These are phyloP conservation scores for Xanthoconium separans DNA, from an alignment of 1,284 basidiomycete species.

Conservation along the genomic window DNA sequence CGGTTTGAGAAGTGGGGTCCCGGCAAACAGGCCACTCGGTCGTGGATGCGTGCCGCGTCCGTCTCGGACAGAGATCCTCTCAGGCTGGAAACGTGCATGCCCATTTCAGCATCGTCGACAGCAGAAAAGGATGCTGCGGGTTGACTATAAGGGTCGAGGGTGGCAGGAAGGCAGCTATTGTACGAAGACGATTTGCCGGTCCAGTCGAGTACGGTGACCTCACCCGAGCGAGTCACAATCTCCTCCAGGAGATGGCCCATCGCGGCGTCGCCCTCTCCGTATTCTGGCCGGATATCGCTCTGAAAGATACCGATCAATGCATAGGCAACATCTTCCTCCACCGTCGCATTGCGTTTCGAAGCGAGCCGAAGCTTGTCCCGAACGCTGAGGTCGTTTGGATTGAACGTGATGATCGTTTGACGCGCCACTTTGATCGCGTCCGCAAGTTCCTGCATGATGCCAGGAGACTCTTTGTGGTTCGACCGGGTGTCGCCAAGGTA, in stretches of 20 bases:
- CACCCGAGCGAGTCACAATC: background rate
- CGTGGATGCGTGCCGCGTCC: background rate
- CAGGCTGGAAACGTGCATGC: fast-evolving
- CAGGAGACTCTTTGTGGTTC: background rate
- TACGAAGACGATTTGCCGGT: background rate
- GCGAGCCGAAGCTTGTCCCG: background rate
- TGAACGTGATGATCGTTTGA: background rate
- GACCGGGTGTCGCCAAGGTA: background rate
- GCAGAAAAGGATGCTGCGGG: too few relatives aligned
- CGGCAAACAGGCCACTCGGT: background rate
- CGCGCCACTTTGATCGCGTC: background rate
- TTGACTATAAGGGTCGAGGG: background rate
- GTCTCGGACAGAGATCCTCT: background rate
- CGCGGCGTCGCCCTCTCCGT: too few relatives aligned
- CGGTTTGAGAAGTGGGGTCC: background rate
- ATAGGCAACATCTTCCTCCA: background rate
- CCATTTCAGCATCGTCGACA: background rate
- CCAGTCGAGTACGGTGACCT: too few relatives aligned
- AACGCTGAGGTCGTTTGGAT: background rate
- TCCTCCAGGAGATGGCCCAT: background rate
- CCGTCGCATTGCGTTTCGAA: background rate
- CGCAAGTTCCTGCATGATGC: background rate
- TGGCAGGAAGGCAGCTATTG: background rate
- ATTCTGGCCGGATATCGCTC: background rate
- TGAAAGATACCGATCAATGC: background rate